Base-by-base conservation (phyloP, 768 basidiomycete species). In the Russula vinacea region DNA sequence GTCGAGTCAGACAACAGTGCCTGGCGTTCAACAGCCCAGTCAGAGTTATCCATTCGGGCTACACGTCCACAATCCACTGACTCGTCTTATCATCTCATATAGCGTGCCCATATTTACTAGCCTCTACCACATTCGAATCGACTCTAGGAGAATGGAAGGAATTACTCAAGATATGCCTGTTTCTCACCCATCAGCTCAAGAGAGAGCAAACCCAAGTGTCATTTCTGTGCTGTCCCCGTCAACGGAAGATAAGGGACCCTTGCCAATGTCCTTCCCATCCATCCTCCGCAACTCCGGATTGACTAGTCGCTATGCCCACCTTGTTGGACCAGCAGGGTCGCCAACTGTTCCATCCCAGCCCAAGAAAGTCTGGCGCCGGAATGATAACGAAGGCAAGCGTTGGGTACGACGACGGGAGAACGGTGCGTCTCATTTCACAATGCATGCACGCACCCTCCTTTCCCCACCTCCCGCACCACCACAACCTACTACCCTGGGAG, bases 341-440 rank as follows among this genome's bases (percentile, higher is more conserved):
- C 10, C 56, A 26, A 55, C 68, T 2, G 57, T 61, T 45, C 61
- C 54, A 26, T 50, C 62, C 7, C 57, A 67, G 1, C 50, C 68
- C 29, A 84, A 77, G 74, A 83, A 81, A 69, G 78, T 75, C 44
- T 72, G 68, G 62, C 76, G 70, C 56, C 76, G 85, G 58, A 81
- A 82, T 61, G 84, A 86, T 56, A 86, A 84, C 56, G 87, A 90
- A 67, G 91, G 91, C 40, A 92, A 89, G 73, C 86, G 89, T 39
- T 90, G 86, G 86, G 74, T 84, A 5, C 76, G 89, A 67, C 81
- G 91, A 22, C 89, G 84, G 70, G 89, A 91, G 68, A 92, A 92
- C 59, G 85, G 90, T 90, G 53, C 57, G 80, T 74, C 54, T 49
- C 56, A 22, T 51, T 39, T 26, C 11, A 42, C 32, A 8, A 14